Percentiles rank a stretch among this genome's conserved stretches.
Evolutionary conservation across 202 grass and related monocot species (phyloP).

Genomic region (Zizania palustris): DNA sequence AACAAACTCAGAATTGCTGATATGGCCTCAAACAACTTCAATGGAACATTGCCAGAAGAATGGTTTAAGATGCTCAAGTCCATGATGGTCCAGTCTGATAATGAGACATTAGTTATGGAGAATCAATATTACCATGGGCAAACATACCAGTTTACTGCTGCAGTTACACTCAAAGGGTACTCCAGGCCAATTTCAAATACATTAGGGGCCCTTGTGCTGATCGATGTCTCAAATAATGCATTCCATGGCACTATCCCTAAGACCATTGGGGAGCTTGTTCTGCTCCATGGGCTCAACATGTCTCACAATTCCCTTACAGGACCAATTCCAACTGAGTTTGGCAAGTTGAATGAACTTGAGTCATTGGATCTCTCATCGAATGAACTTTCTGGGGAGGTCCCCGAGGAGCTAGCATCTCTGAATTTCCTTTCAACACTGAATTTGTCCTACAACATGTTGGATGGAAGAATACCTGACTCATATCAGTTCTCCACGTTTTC

Average conservation of each 20-base stretch:
- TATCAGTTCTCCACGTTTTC: conserved; percentile 48
- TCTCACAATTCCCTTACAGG: not conserved
- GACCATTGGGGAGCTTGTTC: conserved; percentile 10
- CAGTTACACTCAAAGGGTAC: conserved; percentile 18
- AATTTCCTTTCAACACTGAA: conserved; percentile 43
- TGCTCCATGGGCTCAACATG: not conserved
- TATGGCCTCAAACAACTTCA: conserved; percentile 46
- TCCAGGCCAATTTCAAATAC: not conserved
- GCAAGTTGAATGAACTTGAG: conserved; percentile 25
- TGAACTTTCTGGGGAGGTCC: conserved; percentile 15
- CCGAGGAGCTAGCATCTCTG: not conserved
- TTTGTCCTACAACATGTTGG: conserved; percentile 50
- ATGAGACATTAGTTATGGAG: not conserved
- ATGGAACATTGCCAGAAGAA: conserved; percentile 25
- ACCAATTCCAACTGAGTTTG: conserved; percentile 29
- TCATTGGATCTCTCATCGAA: conserved; percentile 40
- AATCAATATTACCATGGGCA: not conserved
- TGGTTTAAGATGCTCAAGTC: conserved; percentile 40
- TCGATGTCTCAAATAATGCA: not conserved
- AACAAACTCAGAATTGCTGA: conserved; percentile 8
- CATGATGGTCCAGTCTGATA: conserved; percentile 21
- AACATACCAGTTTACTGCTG: not conserved
- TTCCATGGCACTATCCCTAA: conserved; percentile 8
- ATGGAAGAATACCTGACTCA: conserved; percentile 32
- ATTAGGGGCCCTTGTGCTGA: not conserved